Evolutionary conservation across 2,329 filamentous ascomycete genomes (phyloP).

Genomic region (Fusarium sororula): DNA sequence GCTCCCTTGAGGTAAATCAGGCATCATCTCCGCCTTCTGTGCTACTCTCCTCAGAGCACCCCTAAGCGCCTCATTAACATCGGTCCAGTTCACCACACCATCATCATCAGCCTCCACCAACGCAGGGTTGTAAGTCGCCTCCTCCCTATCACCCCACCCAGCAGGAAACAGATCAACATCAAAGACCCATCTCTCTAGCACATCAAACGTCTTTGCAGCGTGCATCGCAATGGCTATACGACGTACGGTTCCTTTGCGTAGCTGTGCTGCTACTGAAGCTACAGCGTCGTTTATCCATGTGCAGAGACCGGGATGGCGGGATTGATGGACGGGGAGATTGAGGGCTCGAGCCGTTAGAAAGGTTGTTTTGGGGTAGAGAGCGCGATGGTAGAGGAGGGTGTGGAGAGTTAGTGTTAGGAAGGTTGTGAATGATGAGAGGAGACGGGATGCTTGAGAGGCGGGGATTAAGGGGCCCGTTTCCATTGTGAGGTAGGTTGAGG

Average conservation of each 20-base stretch:
- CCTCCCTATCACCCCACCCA: slow-evolving; percentile 37
- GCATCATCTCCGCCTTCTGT: slow-evolving; percentile 66
- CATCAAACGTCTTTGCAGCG: slow-evolving; percentile 47
- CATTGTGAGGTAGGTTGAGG: not conserved
- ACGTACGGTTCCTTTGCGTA: slow-evolving; percentile 64
- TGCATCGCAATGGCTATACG: slow-evolving; percentile 62
- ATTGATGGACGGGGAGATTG: slow-evolving; percentile 86
- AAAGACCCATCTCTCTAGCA: slow-evolving; percentile 71
- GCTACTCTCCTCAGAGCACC: slow-evolving; percentile 72
- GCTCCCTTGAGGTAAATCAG: slow-evolving; percentile 68
- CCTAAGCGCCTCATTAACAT: slow-evolving; percentile 78
- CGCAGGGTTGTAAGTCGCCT: slow-evolving; percentile 40
- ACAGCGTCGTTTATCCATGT: slow-evolving; percentile 86
- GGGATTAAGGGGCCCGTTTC: slow-evolving; percentile 41
- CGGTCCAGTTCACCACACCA: slow-evolving; percentile 57
- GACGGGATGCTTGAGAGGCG: slow-evolving; percentile 49
- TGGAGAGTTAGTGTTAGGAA: slow-evolving; percentile 87
- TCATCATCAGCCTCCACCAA: slow-evolving; percentile 24
- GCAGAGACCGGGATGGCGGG: slow-evolving; percentile 85
- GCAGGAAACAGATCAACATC: slow-evolving; percentile 63
- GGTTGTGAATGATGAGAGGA: slow-evolving; percentile 76
- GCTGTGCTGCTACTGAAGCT: slow-evolving; percentile 73
- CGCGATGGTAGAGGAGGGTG: slow-evolving; percentile 84
- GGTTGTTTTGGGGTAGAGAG: slow-evolving; percentile 78
- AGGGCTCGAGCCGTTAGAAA: slow-evolving; percentile 84